Evolutionary conservation across 1,139 yeast species (phyloP), one percentile per base, ranked within the genome.

Genomic region (Hyphopichia burtonii): DNA sequence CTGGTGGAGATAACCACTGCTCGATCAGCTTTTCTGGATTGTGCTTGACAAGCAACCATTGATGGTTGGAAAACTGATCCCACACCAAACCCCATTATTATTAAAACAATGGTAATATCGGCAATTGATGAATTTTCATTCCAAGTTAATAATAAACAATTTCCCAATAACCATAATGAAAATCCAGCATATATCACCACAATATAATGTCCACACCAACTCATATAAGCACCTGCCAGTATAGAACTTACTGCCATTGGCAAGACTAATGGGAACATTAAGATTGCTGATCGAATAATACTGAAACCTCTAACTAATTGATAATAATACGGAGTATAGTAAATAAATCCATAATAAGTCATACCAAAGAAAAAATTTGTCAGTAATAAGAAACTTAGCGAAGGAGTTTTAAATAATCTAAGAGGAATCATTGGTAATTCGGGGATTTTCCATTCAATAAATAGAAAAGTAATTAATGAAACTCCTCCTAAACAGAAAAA

Each of bases 41-140:
- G 74, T 1, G 81, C 76, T 48, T 75, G 76, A 3, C 71, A 68
- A 0, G 82, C 80, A 11, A 78, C 68, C 59, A 78, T 62, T 0
- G 80, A 73, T 7, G 82, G 81, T 53, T 78, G 83, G 58, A 78
- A 76, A 4, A 77, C 72, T 44, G 65, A 65, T 2, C 82, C 83
- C 14, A 70, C 65, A 0, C 82, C 82, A 4, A 63, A 41, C 6
- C 83, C 83, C 58, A 70, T 67, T 2, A 73, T 34, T 18, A 74
- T 45, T 45, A 74, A 51, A 0, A 70, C 54, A 11, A 71, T 59
- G 1, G 64, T 63, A 27, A 67, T 52, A 1, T 61, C 61, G 1
- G 65, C 76, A 10, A 58, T 54, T 10, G 54, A 51, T 1, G 74
- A 53, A 22, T 54, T 38, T 4, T 53, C 52, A 40, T 53, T 56